Evolutionary conservation across 2,329 filamentous ascomycete species (phyloP), one percentile per base, ranked within the genome.

Genomic region (Ascomycota sp.): DNA sequence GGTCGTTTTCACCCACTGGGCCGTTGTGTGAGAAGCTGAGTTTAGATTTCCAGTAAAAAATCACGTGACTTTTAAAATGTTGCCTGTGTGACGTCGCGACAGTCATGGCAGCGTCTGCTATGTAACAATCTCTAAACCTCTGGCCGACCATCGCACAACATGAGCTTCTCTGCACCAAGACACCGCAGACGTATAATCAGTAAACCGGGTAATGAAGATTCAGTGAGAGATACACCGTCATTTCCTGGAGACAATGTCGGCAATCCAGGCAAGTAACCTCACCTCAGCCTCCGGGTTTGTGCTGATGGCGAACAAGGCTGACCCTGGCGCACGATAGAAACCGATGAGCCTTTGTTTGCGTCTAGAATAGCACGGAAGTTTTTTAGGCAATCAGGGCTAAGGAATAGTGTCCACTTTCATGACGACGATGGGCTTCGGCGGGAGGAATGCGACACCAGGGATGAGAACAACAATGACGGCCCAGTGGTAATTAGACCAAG

Each of bases 101-200:
- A 21, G 5, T 21, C 16, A 21, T 21, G 16, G 16, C 16, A 3
- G 16, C 16, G 16, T 21, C 16, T 21, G 16, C 16, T 21, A 21
- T 3, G 3, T 21, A 21, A 21, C 5, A 21, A 21, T 21, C 16
- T 21, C 16, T 21, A 21, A 21, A 21, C 5, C 16, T 21, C 16
- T 21, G 16, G 5, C 16, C 16, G 16, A 21, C 16, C 16, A 21
- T 21, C 5, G 16, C 16, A 21, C 41, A 54, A 36, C 9, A 70
- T 70, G 65, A 65, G 58, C 41, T 54, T 63, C 6, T 73, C 74
- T 37, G 59, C 57, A 4, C 52, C 59, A 2, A 74, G 69, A 45
- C 57, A 69, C 41, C 83, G 89, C 44, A 73, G 79, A 32, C 76
- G 79, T 42, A 77, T 83, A 46, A 78, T 92, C 43, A 76, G 72